Conservation (phyloP, 1,139 yeast genomes). For the Hyphopichia fennica region DNA sequence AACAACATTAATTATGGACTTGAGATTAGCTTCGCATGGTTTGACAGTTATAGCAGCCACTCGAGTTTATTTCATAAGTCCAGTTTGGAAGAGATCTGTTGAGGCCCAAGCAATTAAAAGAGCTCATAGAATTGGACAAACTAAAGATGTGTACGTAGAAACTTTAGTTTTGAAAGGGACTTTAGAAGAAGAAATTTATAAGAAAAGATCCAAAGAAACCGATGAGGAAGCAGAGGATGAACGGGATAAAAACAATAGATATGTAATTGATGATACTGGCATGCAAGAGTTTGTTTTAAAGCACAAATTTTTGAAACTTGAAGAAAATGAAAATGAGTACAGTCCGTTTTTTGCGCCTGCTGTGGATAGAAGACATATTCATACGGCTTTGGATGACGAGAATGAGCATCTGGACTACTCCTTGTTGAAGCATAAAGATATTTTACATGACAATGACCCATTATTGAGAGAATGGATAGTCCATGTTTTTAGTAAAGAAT, state of each 20-base stretch:
- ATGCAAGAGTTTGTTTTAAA: slow-evolving; percentile 56
- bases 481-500: slow-evolving; percentile 45
- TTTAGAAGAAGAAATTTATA: slow-evolving; percentile 66
- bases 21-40: slow-evolving; percentile 69
- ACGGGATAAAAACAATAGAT: slow-evolving; percentile 21
- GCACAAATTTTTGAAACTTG: slow-evolving; percentile 45
- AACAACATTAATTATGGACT: slow-evolving; percentile 61
- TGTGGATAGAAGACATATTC: slow-evolving; percentile 4
- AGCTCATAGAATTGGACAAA: slow-evolving; percentile 73
- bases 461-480: slow-evolving; percentile 37
- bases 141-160: slow-evolving; percentile 55
- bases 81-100: slow-evolving; percentile 67
- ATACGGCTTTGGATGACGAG: slow-evolving; percentile 6
- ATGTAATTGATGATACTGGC: slow-evolving; percentile 55
- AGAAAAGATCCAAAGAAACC: slow-evolving; percentile 24
- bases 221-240: slow-evolving; percentile 14
- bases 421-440: slow-evolving; percentile 22
- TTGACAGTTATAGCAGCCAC: slow-evolving; percentile 68
- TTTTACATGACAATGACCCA: neutral
- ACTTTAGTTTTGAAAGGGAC: slow-evolving; percentile 62
- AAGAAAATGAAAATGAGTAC: slow-evolving; percentile 26
- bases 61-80: slow-evolving; percentile 64
- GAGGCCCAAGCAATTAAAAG: slow-evolving; percentile 76
- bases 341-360: slow-evolving; percentile 26
- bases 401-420: slow-evolving; percentile 19